Evolutionary conservation across 495 filamentous ascomycete genomes (phyloP).

Genomic region (Ramalina intermedia): DNA sequence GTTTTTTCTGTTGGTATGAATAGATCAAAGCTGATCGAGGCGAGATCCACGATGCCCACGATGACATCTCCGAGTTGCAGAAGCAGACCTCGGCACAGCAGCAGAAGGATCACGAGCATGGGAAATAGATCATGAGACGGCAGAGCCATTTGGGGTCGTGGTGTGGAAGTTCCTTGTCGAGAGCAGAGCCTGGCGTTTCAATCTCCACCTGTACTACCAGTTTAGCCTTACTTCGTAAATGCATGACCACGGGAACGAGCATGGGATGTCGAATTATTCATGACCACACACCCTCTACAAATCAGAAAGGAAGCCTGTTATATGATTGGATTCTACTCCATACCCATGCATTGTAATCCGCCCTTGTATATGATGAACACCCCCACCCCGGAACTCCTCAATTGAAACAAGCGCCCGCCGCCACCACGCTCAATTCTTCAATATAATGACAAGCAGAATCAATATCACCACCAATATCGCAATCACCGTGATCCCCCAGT

Average conservation of each 20-base stretch:
- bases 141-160: no score
- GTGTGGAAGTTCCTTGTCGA: no score
- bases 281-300: no score
- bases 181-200: no score
- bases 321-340: no score
- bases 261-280: neutral
- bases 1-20: no score
- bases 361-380: neutral
- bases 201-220: no score
- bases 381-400: constrained; percentile 1
- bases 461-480: constrained; percentile 60
- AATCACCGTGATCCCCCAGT: constrained; percentile 67
- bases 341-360: no score
- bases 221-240: neutral
- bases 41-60: constrained; percentile 30
- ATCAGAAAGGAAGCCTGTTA: no score
- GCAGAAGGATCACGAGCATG: constrained; percentile 10
- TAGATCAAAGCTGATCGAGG: constrained; percentile 53
- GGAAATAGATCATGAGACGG: constrained; percentile 5
- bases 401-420: constrained; percentile 1
- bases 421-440: constrained; percentile 41
- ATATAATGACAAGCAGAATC: constrained; percentile 60
- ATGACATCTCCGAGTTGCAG: constrained; percentile 37
- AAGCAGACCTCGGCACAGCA: constrained; percentile 25
- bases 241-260: neutral